Conservation (phyloP, 768 basidiomycete genomes). For the Thelephora ganbajun region DNA sequence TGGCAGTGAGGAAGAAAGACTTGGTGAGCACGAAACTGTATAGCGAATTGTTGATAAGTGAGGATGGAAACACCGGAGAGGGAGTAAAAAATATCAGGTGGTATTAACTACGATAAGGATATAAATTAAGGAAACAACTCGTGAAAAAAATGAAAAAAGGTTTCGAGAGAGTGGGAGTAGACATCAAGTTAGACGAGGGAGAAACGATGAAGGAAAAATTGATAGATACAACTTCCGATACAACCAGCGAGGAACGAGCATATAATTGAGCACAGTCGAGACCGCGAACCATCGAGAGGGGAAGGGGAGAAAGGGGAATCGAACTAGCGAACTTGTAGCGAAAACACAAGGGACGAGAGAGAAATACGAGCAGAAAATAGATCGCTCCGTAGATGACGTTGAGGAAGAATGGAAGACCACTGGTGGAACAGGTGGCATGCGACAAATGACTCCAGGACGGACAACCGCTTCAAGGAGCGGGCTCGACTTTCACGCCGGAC, state of each 20-base stretch:
- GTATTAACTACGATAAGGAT: too few species aligned
- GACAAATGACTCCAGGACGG: constrained; percentile 7
- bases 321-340: not conserved
- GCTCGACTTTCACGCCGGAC: constrained; percentile 47
- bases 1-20: too few species aligned
- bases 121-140: too few species aligned
- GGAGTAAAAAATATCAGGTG: constrained; percentile 7
- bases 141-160: too few species aligned
- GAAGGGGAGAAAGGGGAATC: constrained; percentile 7
- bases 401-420: too few species aligned
- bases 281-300: constrained; percentile 5
- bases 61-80: constrained; percentile 13
- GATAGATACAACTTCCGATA: not conserved
- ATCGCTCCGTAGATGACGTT: too few species aligned
- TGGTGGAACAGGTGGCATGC: too few species aligned
- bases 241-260: not conserved
- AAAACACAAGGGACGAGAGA: too few species aligned
- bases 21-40: too few species aligned
- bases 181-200: too few species aligned
- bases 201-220: not conserved
- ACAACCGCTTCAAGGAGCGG: constrained; percentile 15
- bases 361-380: too few species aligned
- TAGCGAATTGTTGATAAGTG: constrained; percentile 4
- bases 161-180: not conserved
- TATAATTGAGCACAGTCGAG: constrained; percentile 6